Conservation (phyloP, 495 filamentous ascomycete species). For the Penicillium lagena region DNA sequence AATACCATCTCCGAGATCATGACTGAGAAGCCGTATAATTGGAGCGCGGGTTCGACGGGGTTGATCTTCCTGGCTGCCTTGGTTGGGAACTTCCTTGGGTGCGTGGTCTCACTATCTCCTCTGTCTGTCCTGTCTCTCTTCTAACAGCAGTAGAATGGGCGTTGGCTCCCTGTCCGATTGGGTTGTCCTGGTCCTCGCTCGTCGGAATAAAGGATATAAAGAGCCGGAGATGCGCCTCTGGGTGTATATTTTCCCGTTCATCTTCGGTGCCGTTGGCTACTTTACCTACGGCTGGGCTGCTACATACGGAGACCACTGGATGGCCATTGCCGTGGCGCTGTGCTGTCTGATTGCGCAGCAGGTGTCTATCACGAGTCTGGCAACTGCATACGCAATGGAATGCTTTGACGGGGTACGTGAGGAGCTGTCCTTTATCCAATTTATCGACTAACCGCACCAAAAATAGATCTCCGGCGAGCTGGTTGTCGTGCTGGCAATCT, state of each 20-base stretch:
- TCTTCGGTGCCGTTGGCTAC: slow-evolving; percentile 24
- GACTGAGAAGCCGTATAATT: slow-evolving; percentile 26
- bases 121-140: not conserved
- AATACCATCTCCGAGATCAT: slow-evolving; percentile 31
- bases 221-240: slow-evolving; percentile 32
- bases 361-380: slow-evolving; percentile 27
- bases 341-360: slow-evolving; percentile 33
- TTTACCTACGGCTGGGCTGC: slow-evolving; percentile 30
- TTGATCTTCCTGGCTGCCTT: slow-evolving; percentile 22
- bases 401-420: slow-evolving; percentile 24
- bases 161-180: slow-evolving; percentile 24
- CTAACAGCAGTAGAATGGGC: slow-evolving; percentile 11
- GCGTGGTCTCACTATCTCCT: not conserved
- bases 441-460: no score
- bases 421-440: not conserved
- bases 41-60: slow-evolving; percentile 19
- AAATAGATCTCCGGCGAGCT: slow-evolving; percentile 26
- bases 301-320: slow-evolving; percentile 23
- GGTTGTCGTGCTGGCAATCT: slow-evolving; percentile 27
- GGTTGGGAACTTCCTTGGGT: slow-evolving; percentile 25
- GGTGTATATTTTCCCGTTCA: slow-evolving; percentile 17
- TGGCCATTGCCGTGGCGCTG: slow-evolving; percentile 23
- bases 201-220: slow-evolving; percentile 25
- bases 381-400: slow-evolving; percentile 35
- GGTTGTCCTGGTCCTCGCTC: slow-evolving; percentile 20